Conservation (phyloP, 768 basidiomycete species). For the Amanita rimosa region DNA sequence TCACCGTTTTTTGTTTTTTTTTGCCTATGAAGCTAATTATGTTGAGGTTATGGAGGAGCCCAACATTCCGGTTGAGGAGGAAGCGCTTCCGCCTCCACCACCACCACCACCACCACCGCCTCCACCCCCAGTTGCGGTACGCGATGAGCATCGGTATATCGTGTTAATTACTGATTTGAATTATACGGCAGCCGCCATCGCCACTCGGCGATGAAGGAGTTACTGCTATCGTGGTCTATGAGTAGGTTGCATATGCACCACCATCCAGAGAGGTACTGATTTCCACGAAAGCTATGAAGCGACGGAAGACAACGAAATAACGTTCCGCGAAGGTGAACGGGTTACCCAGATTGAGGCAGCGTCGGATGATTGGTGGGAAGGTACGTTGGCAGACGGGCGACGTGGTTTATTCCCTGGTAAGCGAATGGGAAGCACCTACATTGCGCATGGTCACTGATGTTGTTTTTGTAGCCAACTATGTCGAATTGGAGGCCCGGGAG, state of each 20-base stretch:
- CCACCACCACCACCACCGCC: conserved; percentile 34
- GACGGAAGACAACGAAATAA: conserved; percentile 83
- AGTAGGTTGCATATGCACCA: conserved; percentile 32
- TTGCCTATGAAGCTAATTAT: conserved; percentile 55
- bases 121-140: conserved; percentile 31
- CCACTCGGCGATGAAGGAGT: conserved; percentile 48
- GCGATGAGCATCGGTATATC: conserved; percentile 8
- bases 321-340: conserved; percentile 73
- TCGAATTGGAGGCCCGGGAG: conserved; percentile 20
- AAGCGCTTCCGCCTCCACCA: conserved; percentile 33
- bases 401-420: conserved; percentile 69
- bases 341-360: conserved; percentile 73
- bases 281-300: conserved; percentile 61
- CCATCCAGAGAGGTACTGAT: not conserved
- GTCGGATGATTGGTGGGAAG: conserved; percentile 88
- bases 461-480: conserved; percentile 21
- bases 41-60: conserved; percentile 60
- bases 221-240: conserved; percentile 56
- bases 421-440: conserved; percentile 8
- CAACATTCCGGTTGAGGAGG: conserved; percentile 25
- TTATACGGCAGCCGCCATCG: conserved; percentile 21
- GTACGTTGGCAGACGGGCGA: conserved; percentile 42
- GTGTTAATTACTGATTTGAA: not conserved
- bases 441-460: too few species aligned
- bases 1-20: not conserved